Percentiles rank a stretch among this genome's conserved stretches.
These are phyloP conservation scores for Hirsutella rhossiliensis DNA, from an alignment of 2,329 filamentous ascomycete genomes.

Conservation along the genomic window DNA sequence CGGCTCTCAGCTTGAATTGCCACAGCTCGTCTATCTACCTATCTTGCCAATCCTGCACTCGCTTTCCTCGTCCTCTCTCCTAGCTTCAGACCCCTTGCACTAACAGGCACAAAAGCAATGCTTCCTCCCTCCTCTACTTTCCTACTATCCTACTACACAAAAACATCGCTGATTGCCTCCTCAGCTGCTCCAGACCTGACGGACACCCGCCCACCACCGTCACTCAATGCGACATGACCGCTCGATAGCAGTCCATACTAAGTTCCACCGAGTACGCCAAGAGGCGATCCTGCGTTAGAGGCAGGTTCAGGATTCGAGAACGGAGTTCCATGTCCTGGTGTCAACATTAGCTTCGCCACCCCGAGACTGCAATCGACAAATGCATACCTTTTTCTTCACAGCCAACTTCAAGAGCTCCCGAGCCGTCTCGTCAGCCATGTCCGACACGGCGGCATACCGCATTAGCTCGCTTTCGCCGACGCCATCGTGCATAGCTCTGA, in stretches of 20 bases:
- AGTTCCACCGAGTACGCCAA: slow-evolving; percentile 59
- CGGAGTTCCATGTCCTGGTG: slow-evolving; percentile 23
- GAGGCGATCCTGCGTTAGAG: slow-evolving; percentile 61
- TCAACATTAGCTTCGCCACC: slow-evolving; percentile 1
- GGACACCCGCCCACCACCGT: too few relatives aligned
- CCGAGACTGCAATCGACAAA: slow-evolving; percentile 4
- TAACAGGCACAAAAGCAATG: too few relatives aligned
- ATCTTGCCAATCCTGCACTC: too few relatives aligned
- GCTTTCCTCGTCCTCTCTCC: too few relatives aligned
- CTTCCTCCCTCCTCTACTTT: too few relatives aligned
- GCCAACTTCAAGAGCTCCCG: slow-evolving; percentile 45
- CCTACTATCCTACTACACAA: too few relatives aligned
- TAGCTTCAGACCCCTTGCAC: too few relatives aligned
- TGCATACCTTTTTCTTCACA: slow-evolving; percentile 45
- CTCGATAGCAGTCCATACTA: slow-evolving; percentile 55
- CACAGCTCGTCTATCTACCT: too few relatives aligned
- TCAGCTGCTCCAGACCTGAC: too few relatives aligned
- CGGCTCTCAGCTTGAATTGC: too few relatives aligned
- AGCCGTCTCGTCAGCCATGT: slow-evolving; percentile 68
- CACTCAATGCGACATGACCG: slow-evolving; percentile 40
- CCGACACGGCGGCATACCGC: slow-evolving; percentile 56
- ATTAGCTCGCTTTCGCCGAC: slow-evolving; percentile 37
- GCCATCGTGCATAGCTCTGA: slow-evolving; percentile 40
- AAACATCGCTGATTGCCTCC: too few relatives aligned
- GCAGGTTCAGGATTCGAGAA: slow-evolving; percentile 40